Evolutionary conservation across 2,329 filamentous ascomycete species (phyloP).

Genomic region (Taxawa tesnikishii): DNA sequence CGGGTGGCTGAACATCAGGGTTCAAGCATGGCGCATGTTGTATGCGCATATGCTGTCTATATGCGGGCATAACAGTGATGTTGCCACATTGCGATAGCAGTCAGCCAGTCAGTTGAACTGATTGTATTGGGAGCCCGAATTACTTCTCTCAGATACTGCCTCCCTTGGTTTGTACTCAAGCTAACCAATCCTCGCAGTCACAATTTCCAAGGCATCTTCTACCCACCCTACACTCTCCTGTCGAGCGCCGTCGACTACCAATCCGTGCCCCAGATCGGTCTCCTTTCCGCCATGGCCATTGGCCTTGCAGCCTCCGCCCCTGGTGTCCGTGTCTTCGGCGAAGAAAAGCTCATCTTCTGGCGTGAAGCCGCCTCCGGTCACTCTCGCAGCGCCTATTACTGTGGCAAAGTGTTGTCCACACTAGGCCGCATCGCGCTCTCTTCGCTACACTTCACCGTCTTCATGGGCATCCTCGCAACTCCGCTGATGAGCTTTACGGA

Average conservation of each 20-base stretch:
- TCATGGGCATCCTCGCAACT: constrained; percentile 36
- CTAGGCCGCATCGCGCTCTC: constrained; percentile 39
- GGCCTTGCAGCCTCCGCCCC: constrained; percentile 43
- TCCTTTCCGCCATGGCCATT: constrained; percentile 42
- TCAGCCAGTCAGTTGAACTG: no score
- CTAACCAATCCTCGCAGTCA: no score
- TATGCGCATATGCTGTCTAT: no score
- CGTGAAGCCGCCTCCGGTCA: constrained; percentile 46
- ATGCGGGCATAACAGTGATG: no score
- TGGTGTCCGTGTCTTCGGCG: constrained; percentile 45
- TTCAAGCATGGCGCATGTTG: no score
- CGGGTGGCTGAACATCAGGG: no score
- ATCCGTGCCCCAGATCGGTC: constrained; percentile 39
- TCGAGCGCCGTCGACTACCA: constrained; percentile 39
- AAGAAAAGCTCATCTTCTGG: constrained; percentile 42
- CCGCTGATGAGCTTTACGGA: constrained; percentile 38
- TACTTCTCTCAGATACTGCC: no score
- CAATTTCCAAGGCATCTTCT: constrained; percentile 42
- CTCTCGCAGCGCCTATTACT: constrained; percentile 42
- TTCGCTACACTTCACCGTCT: constrained; percentile 42
- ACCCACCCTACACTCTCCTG: constrained; percentile 37
- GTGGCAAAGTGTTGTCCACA: constrained; percentile 42
- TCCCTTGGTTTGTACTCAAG: no score
- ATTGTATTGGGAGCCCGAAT: no score
- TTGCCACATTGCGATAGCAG: no score